Evolutionary conservation across 2,329 filamentous ascomycete genomes (phyloP).

Genomic region (Parastagonospora avenae): DNA sequence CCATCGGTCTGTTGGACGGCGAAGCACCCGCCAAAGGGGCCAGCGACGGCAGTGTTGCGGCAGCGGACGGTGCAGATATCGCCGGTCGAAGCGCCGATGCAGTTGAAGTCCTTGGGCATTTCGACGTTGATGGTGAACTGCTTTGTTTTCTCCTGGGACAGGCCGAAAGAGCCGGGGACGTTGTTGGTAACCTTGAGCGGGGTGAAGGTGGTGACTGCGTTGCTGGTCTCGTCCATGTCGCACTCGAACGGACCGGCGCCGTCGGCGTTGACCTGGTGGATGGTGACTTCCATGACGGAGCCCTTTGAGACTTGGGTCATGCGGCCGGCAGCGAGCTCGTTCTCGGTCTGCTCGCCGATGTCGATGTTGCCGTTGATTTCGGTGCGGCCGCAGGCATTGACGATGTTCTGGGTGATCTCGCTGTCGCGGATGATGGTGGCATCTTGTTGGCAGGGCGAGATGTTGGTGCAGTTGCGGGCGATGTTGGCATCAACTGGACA

Average conservation of each 20-base stretch:
- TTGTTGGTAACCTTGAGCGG: constrained; percentile 63
- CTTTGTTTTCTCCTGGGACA: constrained; percentile 61
- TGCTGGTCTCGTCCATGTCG: constrained; percentile 65
- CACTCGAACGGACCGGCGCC: constrained; percentile 69
- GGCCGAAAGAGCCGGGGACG: constrained; percentile 62
- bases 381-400: constrained; percentile 45
- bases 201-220: constrained; percentile 51
- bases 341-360: constrained; percentile 46
- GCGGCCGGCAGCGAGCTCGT: constrained; percentile 37
- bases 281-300: constrained; percentile 39
- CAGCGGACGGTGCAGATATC: constrained; percentile 68
- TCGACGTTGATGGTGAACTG: constrained; percentile 64
- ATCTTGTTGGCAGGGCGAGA: constrained; percentile 47
- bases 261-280: constrained; percentile 67
- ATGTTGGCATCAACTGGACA: constrained; percentile 37
- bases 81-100: constrained; percentile 59
- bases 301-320: constrained; percentile 35
- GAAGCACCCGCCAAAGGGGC: constrained; percentile 67
- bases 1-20: constrained; percentile 62
- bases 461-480: constrained; percentile 46
- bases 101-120: constrained; percentile 61
- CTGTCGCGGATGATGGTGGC: constrained; percentile 44
- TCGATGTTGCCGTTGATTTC: constrained; percentile 47
- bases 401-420: constrained; percentile 46
- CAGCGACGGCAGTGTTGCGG: constrained; percentile 64